These are phyloP conservation scores for Schizochytrium sp. DNA, from an alignment of 108 stramenopile species.

Conservation along the genomic window DNA sequence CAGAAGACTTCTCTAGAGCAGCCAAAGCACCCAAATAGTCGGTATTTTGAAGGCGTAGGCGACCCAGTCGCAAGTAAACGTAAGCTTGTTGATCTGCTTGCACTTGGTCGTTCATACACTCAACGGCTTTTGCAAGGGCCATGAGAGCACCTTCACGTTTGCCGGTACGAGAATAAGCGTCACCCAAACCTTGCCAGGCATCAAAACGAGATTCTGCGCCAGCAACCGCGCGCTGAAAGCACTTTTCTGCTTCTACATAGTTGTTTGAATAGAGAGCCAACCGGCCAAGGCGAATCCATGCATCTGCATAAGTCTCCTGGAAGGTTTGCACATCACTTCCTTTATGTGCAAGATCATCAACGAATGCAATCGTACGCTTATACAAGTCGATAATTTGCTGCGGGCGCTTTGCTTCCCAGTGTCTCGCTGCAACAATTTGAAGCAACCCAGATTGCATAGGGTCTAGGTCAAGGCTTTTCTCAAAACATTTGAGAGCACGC, in stretches of 20 bases:
- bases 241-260: not conserved
- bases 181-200: constrained; percentile 47
- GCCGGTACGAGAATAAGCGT: constrained; percentile 22
- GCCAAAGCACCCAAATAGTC: not conserved
- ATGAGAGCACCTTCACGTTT: constrained; percentile 24
- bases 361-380: not conserved
- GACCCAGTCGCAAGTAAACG: constrained; percentile 8
- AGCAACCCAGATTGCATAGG: not conserved
- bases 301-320: not conserved
- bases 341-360: not conserved
- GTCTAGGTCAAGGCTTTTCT: constrained; percentile 12
- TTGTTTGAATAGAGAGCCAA: not conserved
- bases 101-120: not conserved
- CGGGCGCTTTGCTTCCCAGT: not conserved
- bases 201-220: not conserved
- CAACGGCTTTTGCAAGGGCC: not conserved
- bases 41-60: not conserved
- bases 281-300: constrained; percentile 29
- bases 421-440: not conserved
- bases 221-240: constrained; percentile 22
- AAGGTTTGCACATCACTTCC: not conserved
- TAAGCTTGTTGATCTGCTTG: constrained; percentile 27
- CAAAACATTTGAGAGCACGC: constrained; percentile 32
- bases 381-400: not conserved
- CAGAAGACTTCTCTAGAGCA: not conserved